These are phyloP conservation scores for Babesia ovata DNA, from an alignment of 169 alveolate species.

Conservation along the genomic window DNA sequence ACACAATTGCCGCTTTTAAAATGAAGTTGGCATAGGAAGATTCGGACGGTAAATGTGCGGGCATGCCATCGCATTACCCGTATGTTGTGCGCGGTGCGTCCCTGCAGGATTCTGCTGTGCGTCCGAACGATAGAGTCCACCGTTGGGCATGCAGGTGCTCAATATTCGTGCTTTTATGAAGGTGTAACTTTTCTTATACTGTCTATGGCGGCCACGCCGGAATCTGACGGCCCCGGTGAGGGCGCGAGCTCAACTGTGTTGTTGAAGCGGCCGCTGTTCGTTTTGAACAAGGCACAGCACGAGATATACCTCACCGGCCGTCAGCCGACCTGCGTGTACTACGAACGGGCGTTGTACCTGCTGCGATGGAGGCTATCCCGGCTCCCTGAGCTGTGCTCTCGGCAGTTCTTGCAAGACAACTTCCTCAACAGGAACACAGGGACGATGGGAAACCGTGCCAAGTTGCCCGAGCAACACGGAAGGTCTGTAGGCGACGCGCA, in stretches of 20 bases:
- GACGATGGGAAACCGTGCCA: constrained; percentile 28
- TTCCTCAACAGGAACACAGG: constrained; percentile 34
- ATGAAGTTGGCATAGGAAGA: no score
- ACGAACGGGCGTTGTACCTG: constrained; percentile 37
- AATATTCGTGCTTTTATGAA: not conserved
- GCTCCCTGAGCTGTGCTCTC: constrained; percentile 12
- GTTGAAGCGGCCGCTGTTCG: constrained; percentile 52
- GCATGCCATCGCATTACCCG: no score
- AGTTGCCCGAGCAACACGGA: not conserved
- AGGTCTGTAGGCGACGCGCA: constrained; percentile 1
- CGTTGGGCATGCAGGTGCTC: no score
- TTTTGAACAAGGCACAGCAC: constrained; percentile 42
- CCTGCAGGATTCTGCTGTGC: no score
- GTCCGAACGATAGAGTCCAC: no score
- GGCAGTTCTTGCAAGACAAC: constrained; percentile 11
- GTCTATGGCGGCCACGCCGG: not conserved
- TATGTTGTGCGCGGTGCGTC: no score
- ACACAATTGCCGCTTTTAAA: no score
- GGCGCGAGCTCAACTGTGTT: constrained; percentile 3
- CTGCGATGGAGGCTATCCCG: constrained; percentile 57
- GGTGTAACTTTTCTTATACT: not conserved
- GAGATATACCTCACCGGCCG: constrained; percentile 58
- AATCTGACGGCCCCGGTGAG: not conserved
- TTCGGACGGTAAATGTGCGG: no score
- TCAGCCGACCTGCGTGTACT: constrained; percentile 63